Conservation (phyloP, 2,329 filamentous ascomycete species). For the Dothidotthia symphoricarpi region DNA sequence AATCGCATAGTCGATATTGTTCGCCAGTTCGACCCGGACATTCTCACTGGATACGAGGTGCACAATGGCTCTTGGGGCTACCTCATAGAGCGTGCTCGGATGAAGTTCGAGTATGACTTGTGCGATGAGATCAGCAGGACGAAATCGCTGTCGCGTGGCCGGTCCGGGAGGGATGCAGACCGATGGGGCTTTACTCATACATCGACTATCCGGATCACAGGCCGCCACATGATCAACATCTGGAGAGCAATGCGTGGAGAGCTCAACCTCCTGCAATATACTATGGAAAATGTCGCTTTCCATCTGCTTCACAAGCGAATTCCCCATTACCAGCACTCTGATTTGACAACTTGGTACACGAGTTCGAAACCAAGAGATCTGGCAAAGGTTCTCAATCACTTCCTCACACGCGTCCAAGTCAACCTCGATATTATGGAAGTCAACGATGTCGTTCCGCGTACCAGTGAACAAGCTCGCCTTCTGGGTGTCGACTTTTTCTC, state of each 20-base stretch:
- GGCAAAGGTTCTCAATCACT: slow-evolving; percentile 74
- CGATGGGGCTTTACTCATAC: slow-evolving; percentile 93
- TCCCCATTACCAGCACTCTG: slow-evolving; percentile 78
- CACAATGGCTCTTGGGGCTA: slow-evolving; percentile 95
- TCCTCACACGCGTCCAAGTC: slow-evolving; percentile 70
- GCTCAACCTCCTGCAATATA: slow-evolving; percentile 88
- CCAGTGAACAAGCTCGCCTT: slow-evolving; percentile 89
- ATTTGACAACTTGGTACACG: slow-evolving; percentile 78
- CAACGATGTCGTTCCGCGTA: slow-evolving; percentile 84
- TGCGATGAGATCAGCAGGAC: slow-evolving; percentile 90
- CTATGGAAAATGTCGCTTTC: slow-evolving; percentile 92
- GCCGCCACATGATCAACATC: slow-evolving; percentile 93
- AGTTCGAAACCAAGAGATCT: slow-evolving; percentile 68
- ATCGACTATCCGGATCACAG: slow-evolving; percentile 87
- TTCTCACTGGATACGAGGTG: slow-evolving; percentile 92
- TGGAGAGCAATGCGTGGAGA: slow-evolving; percentile 96
- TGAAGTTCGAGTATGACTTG: slow-evolving; percentile 86
- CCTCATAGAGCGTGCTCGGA: slow-evolving; percentile 80
- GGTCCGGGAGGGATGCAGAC: slow-evolving; percentile 82
- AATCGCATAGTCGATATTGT: slow-evolving; percentile 86
- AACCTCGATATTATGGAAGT: slow-evolving; percentile 88
- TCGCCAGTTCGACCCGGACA: slow-evolving; percentile 79
- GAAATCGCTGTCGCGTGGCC: slow-evolving; percentile 76
- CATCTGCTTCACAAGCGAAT: slow-evolving; percentile 84
- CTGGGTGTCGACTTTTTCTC: slow-evolving; percentile 96